Conservation (phyloP, 176 grass and related monocot genomes). For the Cenchrus purpureus region DNA sequence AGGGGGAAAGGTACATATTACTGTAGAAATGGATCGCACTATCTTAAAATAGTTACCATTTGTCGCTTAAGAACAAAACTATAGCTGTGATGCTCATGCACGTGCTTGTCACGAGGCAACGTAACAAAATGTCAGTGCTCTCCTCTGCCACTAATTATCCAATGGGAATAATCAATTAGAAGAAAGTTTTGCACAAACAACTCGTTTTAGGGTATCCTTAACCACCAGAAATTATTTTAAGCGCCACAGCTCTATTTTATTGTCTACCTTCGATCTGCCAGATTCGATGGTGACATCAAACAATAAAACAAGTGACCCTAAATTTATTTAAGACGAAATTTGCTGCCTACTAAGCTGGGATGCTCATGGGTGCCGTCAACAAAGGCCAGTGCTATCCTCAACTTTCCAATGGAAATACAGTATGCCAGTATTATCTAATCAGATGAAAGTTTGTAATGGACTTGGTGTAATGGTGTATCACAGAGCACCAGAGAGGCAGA, state of each 20-base stretch:
- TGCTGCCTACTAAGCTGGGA: neutral
- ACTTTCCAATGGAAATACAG: neutral
- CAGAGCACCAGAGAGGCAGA: neutral
- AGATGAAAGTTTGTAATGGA: neutral
- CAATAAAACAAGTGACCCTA: neutral
- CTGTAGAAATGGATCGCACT: constrained; percentile 8
- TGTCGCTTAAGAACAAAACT: neutral
- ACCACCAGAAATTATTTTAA: neutral
- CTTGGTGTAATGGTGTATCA: constrained; percentile 13
- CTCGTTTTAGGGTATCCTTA: neutral
- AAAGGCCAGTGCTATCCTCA: neutral
- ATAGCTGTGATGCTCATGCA: neutral
- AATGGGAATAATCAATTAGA: constrained; percentile 25
- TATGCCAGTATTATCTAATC: neutral
- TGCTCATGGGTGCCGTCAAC: neutral
- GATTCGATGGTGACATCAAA: neutral
- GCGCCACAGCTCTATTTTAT: neutral
- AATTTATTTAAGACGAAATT: neutral
- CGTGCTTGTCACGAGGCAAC: neutral
- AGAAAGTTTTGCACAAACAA: constrained; percentile 6
- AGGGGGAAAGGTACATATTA: neutral
- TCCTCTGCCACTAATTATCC: neutral
- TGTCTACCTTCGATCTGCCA: neutral
- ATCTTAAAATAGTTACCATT: neutral
- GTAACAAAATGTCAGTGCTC: neutral